Percentiles rank a stretch among this genome's conserved stretches.
phyloP scores from a whole-genome alignment of 495 filamentous ascomycete genomes.

The Penicillium longicatenatum region DNA sequence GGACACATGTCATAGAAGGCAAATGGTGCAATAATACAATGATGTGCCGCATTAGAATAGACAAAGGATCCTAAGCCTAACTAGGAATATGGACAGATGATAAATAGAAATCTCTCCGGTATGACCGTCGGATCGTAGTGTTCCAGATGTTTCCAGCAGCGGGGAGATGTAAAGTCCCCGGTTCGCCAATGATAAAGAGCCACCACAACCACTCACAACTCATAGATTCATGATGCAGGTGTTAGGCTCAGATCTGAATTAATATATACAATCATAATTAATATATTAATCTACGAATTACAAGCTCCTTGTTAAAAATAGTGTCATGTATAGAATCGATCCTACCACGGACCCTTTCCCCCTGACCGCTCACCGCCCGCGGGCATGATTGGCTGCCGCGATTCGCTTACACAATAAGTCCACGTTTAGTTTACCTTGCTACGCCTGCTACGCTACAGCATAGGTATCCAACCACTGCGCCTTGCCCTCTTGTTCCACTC shows the following conservation, averaged over 20 bases:
- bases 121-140: constrained; percentile 12
- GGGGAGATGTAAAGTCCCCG: constrained; percentile 14
- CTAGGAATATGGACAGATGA: neutral
- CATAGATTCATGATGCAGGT: neutral
- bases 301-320: neutral
- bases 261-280: neutral
- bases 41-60: neutral
- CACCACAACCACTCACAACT: neutral
- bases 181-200: constrained; percentile 2
- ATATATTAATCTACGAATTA: neutral
- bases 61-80: neutral
- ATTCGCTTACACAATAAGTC: constrained; percentile 49
- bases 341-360: constrained; percentile 5
- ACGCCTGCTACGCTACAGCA: constrained; percentile 20
- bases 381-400: constrained; percentile 39
- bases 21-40: neutral
- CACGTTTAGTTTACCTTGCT: constrained; percentile 44
- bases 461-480: constrained; percentile 28
- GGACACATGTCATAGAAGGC: constrained; percentile 1
- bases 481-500: constrained; percentile 23
- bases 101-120: neutral
- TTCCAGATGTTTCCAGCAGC: constrained; percentile 34
- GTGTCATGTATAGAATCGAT: constrained; percentile 1
- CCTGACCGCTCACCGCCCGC: constrained; percentile 39
- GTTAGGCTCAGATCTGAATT: neutral